Percentiles rank a stretch among this genome's conserved stretches.
These are phyloP conservation scores for Tolypocladium cylindrosporum DNA, from an alignment of 2,329 filamentous ascomycete genomes.

Conservation along the genomic window DNA sequence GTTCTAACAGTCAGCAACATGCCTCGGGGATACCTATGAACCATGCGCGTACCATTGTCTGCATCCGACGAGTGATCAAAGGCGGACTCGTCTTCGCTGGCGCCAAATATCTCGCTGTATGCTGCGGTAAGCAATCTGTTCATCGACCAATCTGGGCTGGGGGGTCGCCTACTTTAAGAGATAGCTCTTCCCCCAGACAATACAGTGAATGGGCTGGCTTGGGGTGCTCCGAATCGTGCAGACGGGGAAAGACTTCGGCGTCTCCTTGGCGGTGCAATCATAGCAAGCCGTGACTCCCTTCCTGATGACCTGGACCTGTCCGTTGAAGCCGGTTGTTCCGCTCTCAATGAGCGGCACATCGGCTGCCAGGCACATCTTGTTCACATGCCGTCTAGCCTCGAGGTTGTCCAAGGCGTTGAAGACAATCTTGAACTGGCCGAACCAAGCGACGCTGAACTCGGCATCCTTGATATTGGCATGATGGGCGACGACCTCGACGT, in stretches of 20 bases:
- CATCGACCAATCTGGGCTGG: no score
- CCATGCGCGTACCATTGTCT: conserved; percentile 54
- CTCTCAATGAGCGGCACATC: conserved; percentile 89
- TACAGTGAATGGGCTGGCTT: conserved; percentile 94
- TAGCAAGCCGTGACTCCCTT: conserved; percentile 91
- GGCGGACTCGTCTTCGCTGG: conserved; percentile 74
- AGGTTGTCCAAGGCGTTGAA: conserved; percentile 98
- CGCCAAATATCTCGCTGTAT: conserved; percentile 69
- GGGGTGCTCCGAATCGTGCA: conserved; percentile 96
- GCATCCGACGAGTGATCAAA: conserved; percentile 72
- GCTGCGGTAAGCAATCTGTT: background rate
- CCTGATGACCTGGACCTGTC: conserved; percentile 93
- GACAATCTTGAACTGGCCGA: conserved; percentile 69
- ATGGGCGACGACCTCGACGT: conserved; percentile 75
- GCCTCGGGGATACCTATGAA: no score
- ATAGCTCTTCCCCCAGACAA: conserved; percentile 97
- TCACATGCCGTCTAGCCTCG: conserved; percentile 87
- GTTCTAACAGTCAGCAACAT: background rate
- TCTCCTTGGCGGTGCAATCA: conserved; percentile 83
- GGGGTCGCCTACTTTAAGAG: conserved; percentile 56
- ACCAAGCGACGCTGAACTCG: conserved; percentile 83
- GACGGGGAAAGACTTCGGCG: conserved; percentile 87
- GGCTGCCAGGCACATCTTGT: conserved; percentile 91
- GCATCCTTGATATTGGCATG: conserved; percentile 92
- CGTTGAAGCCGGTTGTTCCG: conserved; percentile 94